Conservation (phyloP, 2,329 filamentous ascomycete genomes). For the Grosmannia clavigera region DNA sequence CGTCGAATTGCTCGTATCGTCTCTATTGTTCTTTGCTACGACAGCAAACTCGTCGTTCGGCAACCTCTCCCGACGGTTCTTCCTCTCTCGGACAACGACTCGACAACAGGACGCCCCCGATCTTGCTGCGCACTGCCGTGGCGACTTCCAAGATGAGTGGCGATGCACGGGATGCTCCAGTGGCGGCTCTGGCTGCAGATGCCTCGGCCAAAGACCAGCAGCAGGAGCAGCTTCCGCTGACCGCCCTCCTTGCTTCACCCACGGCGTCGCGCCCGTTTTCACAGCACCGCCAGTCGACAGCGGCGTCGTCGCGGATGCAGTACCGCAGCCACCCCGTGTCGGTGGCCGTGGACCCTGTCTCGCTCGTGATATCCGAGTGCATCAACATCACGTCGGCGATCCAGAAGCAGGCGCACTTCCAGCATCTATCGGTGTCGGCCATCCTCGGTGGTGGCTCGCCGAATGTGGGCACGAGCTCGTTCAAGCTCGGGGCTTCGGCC, state of each 20-base stretch:
- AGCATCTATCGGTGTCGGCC: constrained; percentile 88
- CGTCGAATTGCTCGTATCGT: no score
- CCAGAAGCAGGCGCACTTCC: constrained; percentile 93
- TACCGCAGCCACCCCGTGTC: constrained; percentile 53
- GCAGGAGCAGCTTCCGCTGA: constrained; percentile 6
- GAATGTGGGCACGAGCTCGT: constrained; percentile 32
- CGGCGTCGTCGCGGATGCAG: constrained; percentile 34
- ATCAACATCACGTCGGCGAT: constrained; percentile 97
- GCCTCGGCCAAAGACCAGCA: constrained; percentile 9
- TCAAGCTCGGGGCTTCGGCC: constrained; percentile 5
- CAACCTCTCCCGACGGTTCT: not conserved
- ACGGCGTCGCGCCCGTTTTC: constrained; percentile 9
- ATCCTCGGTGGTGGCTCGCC: constrained; percentile 65
- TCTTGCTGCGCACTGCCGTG: not conserved
- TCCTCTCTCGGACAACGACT: not conserved
- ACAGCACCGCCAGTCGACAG: not conserved
- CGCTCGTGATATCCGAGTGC: constrained; percentile 94
- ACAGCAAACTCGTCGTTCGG: not conserved
- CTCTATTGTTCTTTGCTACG: not conserved
- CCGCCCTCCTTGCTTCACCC: constrained; percentile 2
- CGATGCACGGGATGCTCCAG: constrained; percentile 18
- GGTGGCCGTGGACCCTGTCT: constrained; percentile 81
- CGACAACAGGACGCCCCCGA: not conserved
- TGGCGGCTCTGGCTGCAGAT: constrained; percentile 14
- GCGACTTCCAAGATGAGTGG: constrained; percentile 20